Evolutionary conservation across 495 filamentous ascomycete species (phyloP), one percentile per base, ranked within the genome.

Genomic region (Xylaria grammica): DNA sequence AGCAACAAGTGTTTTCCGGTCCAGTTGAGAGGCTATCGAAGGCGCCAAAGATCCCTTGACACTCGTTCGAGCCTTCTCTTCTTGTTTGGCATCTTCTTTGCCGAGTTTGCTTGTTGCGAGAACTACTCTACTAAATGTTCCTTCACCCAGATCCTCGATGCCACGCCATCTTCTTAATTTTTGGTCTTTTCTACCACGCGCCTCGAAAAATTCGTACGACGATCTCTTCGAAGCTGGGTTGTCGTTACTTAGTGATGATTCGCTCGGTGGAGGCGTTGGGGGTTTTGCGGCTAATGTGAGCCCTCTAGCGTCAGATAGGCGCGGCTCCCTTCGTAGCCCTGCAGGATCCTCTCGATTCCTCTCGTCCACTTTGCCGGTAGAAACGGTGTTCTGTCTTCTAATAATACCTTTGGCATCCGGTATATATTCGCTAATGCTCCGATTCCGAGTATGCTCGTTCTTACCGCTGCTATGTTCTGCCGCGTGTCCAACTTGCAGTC

Each of bases 81-180:
- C 62, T 34, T 24, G 30, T 10, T 64, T 65, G 60, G 72, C 77
- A 64, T 82, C 83, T 53, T 79, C 83, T 55, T 76, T 79, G 42
- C 77, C 77, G 26, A 76, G 67, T 68, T 85, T 79, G 69, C 78
- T 81, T 4, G 91, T 96, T 4, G 93, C 94, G 10, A 99, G 82
- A 72, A 93, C 87, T 29, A 99, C 95, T 67, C 91, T 91, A 76
- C 93, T 97, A 75, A 99, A 99, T 2, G 95, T 97, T 15, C 95
- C 95, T 63, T 97, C 91, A 9, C 95, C 95, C 10, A 99, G 82
- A 67, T 89, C 78, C 57, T 89, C 89, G 26, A 99, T 74, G 34
- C 89, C 90, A 67, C 90, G 83, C 86, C 91, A 99, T 66, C 85
- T 81, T 59, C 83, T 84, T 27, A 82, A 73, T 58, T 86, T 87